Evolutionary conservation across 2,329 filamentous ascomycete genomes (phyloP), one percentile per base, ranked within the genome.

Genomic region (Sarocladiaceae sp.): DNA sequence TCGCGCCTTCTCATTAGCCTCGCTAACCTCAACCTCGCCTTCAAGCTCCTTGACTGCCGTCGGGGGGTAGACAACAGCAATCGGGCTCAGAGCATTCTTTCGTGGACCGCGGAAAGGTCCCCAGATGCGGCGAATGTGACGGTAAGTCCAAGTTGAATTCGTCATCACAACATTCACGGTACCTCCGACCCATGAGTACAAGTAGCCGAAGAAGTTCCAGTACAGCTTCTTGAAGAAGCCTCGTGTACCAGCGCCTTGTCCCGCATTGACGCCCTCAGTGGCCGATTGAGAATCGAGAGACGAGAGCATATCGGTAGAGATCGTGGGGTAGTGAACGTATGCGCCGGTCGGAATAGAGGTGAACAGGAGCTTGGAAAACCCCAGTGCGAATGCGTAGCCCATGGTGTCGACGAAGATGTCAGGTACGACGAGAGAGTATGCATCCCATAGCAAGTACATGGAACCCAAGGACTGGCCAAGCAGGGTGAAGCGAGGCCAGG

Each of bases 281-380:
- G 84, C 87, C 46, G 75, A 79, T 29, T 70, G 56, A 2, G 76
- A 79, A 59, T 91, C 82, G 4, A 97, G 82, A 17, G 89, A 93
- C 20, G 83, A 80, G 3, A 99, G 82, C 94, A 99, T 99, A 63
- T 99, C 94, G 49, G 91, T 99, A 3, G 92, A 97, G 51, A 99
- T 99, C 52, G 93, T 97, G 1, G 94, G 94, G 66, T 97, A 99
- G 71, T 99, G 94, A 1, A 97, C 92, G 65, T 99, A 99, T 50
- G 94, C 92, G 42, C 83, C 91, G 0, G 91, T 97, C 0, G 93
- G 89, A 1, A 97, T 80, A 31, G 73, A 69, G 0, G 81, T 87
- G 64, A 97, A 97, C 22, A 97, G 76, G 57, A 88, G 79, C 64
- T 91, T 94, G 68, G 79, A 88, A 3, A 97, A 76, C 8, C 89